A percentile compares a stretch with the other conserved stretches of the same genome.
phyloP scores from a whole-genome alignment of 768 basidiomycete genomes.

The Neoboletus brunneissimus region DNA sequence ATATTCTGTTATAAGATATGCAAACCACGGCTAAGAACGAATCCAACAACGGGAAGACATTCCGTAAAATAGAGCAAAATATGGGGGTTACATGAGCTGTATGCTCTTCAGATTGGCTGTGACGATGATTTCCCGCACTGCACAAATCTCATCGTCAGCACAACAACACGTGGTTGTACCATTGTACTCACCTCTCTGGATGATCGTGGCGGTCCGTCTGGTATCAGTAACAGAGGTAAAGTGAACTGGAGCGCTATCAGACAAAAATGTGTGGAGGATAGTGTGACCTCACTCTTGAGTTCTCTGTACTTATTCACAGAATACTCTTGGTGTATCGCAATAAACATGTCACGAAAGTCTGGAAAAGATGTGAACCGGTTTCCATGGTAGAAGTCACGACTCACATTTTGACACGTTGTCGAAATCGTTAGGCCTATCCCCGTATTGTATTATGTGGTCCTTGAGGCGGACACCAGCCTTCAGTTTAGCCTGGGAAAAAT shows the following conservation, averaged over 20 bases:
- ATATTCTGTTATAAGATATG: slow-evolving; percentile 19
- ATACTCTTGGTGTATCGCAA: slow-evolving; percentile 60
- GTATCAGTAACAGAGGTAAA: slow-evolving; percentile 83
- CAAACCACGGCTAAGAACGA: slow-evolving; percentile 5
- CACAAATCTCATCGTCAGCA: neutral
- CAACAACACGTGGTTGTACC: neutral
- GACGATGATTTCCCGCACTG: slow-evolving; percentile 72
- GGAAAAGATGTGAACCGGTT: slow-evolving; percentile 4
- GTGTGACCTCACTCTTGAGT: slow-evolving; percentile 55
- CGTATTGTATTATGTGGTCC: slow-evolving; percentile 68
- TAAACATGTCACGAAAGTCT: slow-evolving; percentile 79
- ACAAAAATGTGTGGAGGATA: neutral
- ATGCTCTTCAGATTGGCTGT: slow-evolving; percentile 62
- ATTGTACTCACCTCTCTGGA: slow-evolving; percentile 58
- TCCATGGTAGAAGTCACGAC: slow-evolving; percentile 19
- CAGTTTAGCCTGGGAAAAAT: slow-evolving; percentile 56
- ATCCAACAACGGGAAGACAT: slow-evolving; percentile 4
- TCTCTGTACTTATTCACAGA: slow-evolving; percentile 73
- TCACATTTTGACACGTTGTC: slow-evolving; percentile 72
- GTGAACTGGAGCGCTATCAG: slow-evolving; percentile 51
- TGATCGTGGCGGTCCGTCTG: slow-evolving; percentile 67
- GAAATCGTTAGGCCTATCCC: slow-evolving; percentile 76
- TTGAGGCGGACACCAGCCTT: slow-evolving; percentile 70
- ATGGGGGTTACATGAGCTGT: slow-evolving; percentile 30
- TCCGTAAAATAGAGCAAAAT: slow-evolving; percentile 1